Evolutionary conservation across 2,329 filamentous ascomycete genomes (phyloP), one percentile per base, ranked within the genome.

Genomic region (Penicillium sp.): DNA sequence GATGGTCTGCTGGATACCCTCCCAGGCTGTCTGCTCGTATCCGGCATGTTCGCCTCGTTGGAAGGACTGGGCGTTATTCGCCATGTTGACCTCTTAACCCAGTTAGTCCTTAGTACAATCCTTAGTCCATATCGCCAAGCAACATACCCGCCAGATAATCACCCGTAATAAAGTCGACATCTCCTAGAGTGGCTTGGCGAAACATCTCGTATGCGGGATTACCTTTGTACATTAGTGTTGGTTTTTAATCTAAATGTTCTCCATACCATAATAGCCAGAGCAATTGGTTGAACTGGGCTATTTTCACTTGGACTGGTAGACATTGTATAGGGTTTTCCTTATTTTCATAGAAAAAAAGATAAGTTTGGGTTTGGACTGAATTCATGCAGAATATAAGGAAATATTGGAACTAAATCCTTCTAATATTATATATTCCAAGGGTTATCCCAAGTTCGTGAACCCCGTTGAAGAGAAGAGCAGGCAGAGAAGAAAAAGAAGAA

Each of bases 121-220:
- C 3, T 18, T 16, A 8, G 38, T 39, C 2, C 6, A 44, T 26
- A 14, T 10, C 9, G 49, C 20, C 31, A 13, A 57, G 61, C 22
- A 20, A 57, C 66, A 57, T 61, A 75, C 76, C 77, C 10, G 78
- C 76, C 37, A 82, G 74, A 61, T 81, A 83, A 58, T 83, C 81
- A 11, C 81, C 80, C 0, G 79, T 82, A 45, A 83, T 81, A 18
- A 82, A 78, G 61, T 83, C 81, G 11, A 78, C 69, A 39, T 70
- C 72, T 56, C 71, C 72, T 31, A 67, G 48, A 1, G 63, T 72
- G 3, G 68, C 71, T 60, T 74, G 73, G n/a, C 67, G 68, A 34
- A 67, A 66, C 73, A 74, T 74, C 46, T 74, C 67, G 42, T 69
- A 69, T 24, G 66, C 70, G 2, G 72, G 72, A 43, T 75, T 71